Evolutionary conservation across 805 yeast genomes (phyloP), one percentile per base, ranked within the genome.

Genomic region (Nakazawaea pomicola): DNA sequence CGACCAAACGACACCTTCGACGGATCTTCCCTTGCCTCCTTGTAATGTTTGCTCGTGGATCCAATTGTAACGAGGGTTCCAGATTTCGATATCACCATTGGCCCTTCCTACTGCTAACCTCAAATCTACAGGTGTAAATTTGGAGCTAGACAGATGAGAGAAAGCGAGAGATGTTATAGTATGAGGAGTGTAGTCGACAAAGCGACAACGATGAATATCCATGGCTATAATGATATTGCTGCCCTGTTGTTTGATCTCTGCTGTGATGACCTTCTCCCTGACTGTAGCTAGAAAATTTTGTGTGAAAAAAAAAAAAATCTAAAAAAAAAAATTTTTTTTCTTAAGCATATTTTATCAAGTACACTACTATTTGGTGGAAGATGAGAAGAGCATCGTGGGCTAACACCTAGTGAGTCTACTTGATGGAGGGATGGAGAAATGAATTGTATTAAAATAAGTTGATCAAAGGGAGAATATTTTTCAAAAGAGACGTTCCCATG

Each of bases 71-170:
- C 80, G 70, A 30, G 96, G 96, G 58, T 87, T 87, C 96, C 98
- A 91, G 25, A 93, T 79, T 61, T 93, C 99, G 45, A 93, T 84
- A 54, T 90, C 90, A 29, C 99, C 99, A 57, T 93, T 90, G 34
- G 87, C 76, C 58, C 97, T 74, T 23, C 96, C 98, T 5, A 91
- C 84, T 1, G 98, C 97, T 29, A 93, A 63, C 45, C 96, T 70
- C 41, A 88, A 65, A 45, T 76, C 80, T 18, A 59, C 61, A 20
- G 77, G 80, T 1, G 78, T 67, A 21, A 65, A 51, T 34, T 68
- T 67, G 16, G 64, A 58, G 3, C 67, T 62, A 0, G 86, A 74
- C 4, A 61, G 57, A 55, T 78, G 85, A 25, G 91, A 83, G 58
- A 89, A 91, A 3, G 86, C 82, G 38, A 84, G 62, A 1, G 95